Evolutionary conservation across 495 filamentous ascomycete genomes (phyloP).

Genomic region (Penicillium tannophilum): DNA sequence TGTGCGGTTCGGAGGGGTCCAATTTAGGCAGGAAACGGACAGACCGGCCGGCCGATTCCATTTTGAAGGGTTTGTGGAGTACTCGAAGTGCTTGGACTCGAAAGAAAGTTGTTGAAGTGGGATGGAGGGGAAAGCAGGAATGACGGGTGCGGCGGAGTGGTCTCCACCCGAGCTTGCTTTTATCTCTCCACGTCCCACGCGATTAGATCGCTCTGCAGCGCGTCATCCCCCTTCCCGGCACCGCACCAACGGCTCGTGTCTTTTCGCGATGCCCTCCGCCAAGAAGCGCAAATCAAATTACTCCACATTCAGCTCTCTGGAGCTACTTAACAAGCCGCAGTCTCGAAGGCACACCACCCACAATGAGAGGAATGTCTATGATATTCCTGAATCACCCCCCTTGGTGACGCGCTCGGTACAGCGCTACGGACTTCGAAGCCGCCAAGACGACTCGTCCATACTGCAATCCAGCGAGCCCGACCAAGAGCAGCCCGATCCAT

Average conservation of each 20-base stretch:
- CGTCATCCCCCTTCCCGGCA: neutral
- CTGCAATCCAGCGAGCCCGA: neutral
- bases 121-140: constrained; percentile 18
- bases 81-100: too few relatives aligned
- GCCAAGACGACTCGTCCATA: neutral
- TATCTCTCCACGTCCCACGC: constrained; percentile 4
- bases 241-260: neutral
- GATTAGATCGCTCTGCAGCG: constrained; percentile 3
- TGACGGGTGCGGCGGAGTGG: neutral
- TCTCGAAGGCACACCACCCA: constrained; percentile 3
- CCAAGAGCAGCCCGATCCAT: neutral
- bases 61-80: constrained; percentile 16
- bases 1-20: constrained; percentile 31
- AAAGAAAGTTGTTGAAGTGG: constrained; percentile 1
- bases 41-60: constrained; percentile 26
- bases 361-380: neutral
- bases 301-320: neutral
- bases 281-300: neutral
- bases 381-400: neutral
- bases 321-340: neutral
- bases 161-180: constrained; percentile 18
- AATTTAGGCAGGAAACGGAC: constrained; percentile 35
- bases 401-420: neutral
- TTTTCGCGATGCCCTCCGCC: neutral
- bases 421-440: neutral